Evolutionary conservation across 2,329 filamentous ascomycete genomes (phyloP).

Genomic region (Lachnellula occidentalis): DNA sequence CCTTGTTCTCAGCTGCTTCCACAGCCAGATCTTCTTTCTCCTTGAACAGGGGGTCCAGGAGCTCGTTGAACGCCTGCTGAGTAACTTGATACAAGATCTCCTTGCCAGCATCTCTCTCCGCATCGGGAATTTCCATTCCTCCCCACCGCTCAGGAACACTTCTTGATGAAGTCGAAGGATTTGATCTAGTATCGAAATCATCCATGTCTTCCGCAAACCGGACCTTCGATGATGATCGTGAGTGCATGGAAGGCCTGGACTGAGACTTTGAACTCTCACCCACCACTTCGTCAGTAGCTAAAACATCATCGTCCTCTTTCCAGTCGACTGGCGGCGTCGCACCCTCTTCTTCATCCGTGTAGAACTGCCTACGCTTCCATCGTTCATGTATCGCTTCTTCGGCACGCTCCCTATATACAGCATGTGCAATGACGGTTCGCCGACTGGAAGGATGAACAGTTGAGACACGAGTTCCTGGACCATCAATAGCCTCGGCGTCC

Average conservation of each 20-base stretch:
- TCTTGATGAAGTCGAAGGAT: constrained; percentile 66
- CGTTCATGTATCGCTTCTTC: constrained; percentile 52
- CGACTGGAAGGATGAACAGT: constrained; percentile 19
- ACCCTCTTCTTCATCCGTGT: constrained; percentile 81
- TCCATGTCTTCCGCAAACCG: constrained; percentile 67
- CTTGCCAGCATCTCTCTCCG: constrained; percentile 67
- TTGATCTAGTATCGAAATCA: constrained; percentile 66
- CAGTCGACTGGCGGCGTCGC: constrained; percentile 59
- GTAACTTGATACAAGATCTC: constrained; percentile 86
- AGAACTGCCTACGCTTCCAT: constrained; percentile 74
- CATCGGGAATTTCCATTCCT: constrained; percentile 71
- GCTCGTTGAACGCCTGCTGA: constrained; percentile 88
- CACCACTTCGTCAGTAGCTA: constrained; percentile 14
- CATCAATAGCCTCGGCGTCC: constrained; percentile 27
- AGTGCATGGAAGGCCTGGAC: constrained; percentile 43
- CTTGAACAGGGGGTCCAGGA: constrained; percentile 82
- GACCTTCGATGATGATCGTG: constrained; percentile 73
- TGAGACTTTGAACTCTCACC: constrained; percentile 41
- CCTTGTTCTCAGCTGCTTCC: constrained; percentile 57
- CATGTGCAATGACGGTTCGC: constrained; percentile 23
- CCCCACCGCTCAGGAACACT: constrained; percentile 71
- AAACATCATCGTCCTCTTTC: constrained; percentile 53
- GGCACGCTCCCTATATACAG: constrained; percentile 20
- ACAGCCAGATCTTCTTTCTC: constrained; percentile 72
- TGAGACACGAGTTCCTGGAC: constrained; percentile 20